These are phyloP conservation scores for Hericium alpestre DNA, from an alignment of 768 basidiomycete genomes.

Conservation along the genomic window DNA sequence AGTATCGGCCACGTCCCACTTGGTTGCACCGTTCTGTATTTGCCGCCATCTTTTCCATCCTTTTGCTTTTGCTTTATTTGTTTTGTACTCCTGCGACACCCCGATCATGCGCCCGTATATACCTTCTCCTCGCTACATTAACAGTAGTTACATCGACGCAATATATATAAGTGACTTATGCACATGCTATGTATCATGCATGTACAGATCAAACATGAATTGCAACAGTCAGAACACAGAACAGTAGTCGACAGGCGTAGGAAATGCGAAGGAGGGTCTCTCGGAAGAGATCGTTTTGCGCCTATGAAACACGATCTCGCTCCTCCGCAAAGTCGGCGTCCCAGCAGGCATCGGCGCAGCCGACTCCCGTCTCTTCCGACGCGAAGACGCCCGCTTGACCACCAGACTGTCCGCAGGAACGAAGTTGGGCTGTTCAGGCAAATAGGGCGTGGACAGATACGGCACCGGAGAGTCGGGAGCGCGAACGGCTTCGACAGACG, in stretches of 20 bases:
- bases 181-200: not conserved
- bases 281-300: not conserved
- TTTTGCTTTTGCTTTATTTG: not conserved
- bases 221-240: not conserved
- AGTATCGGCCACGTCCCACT: not conserved
- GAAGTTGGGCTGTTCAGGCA: conserved; percentile 6
- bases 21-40: not conserved
- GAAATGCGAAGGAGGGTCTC: no score
- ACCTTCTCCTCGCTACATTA: not conserved
- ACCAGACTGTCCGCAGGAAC: conserved; percentile 5
- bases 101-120: not conserved
- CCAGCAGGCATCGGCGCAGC: not conserved
- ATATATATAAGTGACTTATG: not conserved
- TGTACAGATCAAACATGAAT: not conserved
- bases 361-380: not conserved
- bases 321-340: not conserved
- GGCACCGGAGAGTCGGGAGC: conserved; percentile 12
- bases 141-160: not conserved
- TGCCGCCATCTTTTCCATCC: conserved; percentile 1
- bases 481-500: conserved; percentile 10
- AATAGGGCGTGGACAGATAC: conserved; percentile 3
- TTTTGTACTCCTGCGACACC: conserved; percentile 1
- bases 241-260: not conserved
- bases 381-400: not conserved
- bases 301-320: not conserved